Base-by-base conservation (phyloP, 148 eudicot genomes). In the Rhododendron williamsianum region DNA sequence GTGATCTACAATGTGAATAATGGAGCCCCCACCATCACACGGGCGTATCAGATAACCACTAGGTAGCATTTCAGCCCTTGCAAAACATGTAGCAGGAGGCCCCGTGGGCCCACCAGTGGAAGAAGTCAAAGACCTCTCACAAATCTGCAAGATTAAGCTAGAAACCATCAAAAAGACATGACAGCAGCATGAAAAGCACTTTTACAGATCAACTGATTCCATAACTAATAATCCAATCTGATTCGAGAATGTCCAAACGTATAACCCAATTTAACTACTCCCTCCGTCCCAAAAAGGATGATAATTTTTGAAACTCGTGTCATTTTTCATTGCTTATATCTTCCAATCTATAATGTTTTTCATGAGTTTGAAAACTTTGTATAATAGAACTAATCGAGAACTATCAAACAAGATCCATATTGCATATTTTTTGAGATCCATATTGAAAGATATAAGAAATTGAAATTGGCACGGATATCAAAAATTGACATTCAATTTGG, bases 21-120 rank as follows among this genome's bases (percentile, higher is more conserved):
- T 91, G 19, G 95, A 91, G 48, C 93, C 93, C 3, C 95, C 95
- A 81, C 95, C 95, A 46, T 91, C 95, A 86, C 93, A 91, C 23
- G 95, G 93, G 7, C 93, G 87, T 74, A 93, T 90, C 48, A 91
- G 85, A 85, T 80, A 93, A 27, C 95, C 95, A 84, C 93, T 91
- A 56, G 95, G 93, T 81, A 90, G 91, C 91, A 93, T 87, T 48
- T 91, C 93, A 76, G 92, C 93, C 86, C 95, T 91, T 27, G 84
- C 91, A 86, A 91, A 93, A 87, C 88, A 87, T 23, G 92, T 58
- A 52, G 90, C 16, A 63, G 92, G 80, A 54, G 93, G 92, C 21
- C 92, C 93, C 13, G 86, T 65, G 48, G 95, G 95, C 74, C 91
- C 93, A 81, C 93, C 95, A 38, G 87, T 87, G 30, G 92, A 45